These are phyloP conservation scores for Suhomyces bolitotheri DNA, from an alignment of 1,139 yeast genomes.

Conservation along the genomic window DNA sequence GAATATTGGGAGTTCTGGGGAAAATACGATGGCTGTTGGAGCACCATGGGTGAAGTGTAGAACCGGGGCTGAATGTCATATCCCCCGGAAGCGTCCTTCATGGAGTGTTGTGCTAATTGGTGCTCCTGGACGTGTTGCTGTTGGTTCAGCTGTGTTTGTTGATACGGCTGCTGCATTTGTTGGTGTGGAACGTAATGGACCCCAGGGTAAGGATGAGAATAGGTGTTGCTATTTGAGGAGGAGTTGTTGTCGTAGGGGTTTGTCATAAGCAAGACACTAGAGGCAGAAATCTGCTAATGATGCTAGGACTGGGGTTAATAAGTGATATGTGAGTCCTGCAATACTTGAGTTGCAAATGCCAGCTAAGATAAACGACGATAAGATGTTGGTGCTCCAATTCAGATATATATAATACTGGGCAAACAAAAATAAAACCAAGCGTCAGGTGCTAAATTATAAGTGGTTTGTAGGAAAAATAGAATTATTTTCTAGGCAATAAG, in stretches of 20 bases:
- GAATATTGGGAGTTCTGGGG: conserved; percentile 22
- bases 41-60: conserved; percentile 23
- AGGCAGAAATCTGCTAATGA: too few species aligned
- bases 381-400: conserved; percentile 2
- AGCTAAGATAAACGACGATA: not conserved
- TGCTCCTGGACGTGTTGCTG: conserved; percentile 11
- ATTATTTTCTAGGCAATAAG: too few species aligned
- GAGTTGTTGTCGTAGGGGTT: conserved; percentile 7
- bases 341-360: not conserved
- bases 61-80: conserved; percentile 22
- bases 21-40: conserved; percentile 24
- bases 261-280: conserved; percentile 1
- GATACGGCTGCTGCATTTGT: conserved; percentile 13
- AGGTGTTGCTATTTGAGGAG: conserved; percentile 4
- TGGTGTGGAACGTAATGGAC: conserved; percentile 11
- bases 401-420: conserved; percentile 9
- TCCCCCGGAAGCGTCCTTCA: conserved; percentile 11
- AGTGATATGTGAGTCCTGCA: not conserved
- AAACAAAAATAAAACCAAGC: conserved; percentile 7
- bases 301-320: too few species aligned
- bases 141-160: conserved; percentile 9
- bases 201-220: conserved; percentile 7
- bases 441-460: conserved; percentile 8
- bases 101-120: conserved; percentile 10
- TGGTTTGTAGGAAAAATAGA: too few species aligned